Conservation (phyloP, 805 yeast species). For the Saccharomyces cerevisiae region DNA sequence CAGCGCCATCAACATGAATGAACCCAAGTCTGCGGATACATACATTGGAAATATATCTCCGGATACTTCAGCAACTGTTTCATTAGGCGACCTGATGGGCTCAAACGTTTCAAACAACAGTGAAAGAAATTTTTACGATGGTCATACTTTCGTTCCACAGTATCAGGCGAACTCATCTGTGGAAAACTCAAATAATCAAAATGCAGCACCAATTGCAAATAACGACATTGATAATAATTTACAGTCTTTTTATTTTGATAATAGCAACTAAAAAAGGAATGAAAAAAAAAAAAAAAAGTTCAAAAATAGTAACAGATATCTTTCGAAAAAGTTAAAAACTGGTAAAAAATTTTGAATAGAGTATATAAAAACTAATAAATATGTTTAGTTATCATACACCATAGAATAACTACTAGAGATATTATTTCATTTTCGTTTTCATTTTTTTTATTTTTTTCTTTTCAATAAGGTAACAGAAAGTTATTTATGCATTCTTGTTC, state of each 20-base stretch:
- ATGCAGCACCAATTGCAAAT: background rate
- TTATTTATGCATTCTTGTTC: background rate
- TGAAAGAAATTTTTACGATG: background rate
- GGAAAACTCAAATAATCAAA: background rate
- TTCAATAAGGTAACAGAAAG: background rate
- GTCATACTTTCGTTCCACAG: background rate
- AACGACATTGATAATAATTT: background rate
- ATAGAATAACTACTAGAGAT: background rate
- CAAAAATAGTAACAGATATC: background rate
- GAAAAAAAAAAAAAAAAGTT: background rate
- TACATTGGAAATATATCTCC: conserved; percentile 8
- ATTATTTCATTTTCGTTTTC: background rate
- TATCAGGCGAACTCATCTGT: background rate
- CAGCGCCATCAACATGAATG: conserved; percentile 3
- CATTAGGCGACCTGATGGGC: conserved; percentile 4
- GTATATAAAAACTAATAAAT: background rate
- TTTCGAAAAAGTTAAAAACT: too few relatives aligned
- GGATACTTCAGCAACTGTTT: conserved; percentile 6
- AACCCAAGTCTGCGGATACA: conserved; percentile 7
- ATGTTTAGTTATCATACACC: background rate
- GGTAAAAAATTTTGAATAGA: background rate
- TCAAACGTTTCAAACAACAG: background rate
- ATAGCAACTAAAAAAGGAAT: background rate
- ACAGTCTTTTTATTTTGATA: background rate
- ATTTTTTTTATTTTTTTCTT: background rate